Conservation (phyloP, 345 rosid genomes). For the Eucalyptus virginea region DNA sequence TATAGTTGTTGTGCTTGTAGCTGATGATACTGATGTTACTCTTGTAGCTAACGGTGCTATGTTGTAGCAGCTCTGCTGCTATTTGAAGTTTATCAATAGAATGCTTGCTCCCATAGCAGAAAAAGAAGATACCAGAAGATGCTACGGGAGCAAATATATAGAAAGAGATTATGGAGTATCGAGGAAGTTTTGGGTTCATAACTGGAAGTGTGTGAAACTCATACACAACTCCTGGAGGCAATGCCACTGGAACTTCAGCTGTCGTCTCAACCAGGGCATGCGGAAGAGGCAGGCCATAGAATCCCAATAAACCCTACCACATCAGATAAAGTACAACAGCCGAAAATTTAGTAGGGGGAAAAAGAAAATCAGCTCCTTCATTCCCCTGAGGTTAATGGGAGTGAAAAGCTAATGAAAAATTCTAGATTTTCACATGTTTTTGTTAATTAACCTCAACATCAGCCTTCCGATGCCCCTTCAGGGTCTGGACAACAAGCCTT, state of each 20-base stretch:
- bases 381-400: neutral
- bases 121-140: neutral
- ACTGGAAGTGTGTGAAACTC: constrained; percentile 76
- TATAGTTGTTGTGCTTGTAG: neutral
- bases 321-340: neutral
- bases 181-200: neutral
- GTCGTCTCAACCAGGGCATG: constrained; percentile 14
- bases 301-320: constrained; percentile 63
- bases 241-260: constrained; percentile 17
- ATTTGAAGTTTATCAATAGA: neutral
- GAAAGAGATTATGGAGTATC: neutral
- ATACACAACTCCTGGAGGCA: constrained; percentile 41
- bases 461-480: constrained; percentile 51
- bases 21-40: neutral
- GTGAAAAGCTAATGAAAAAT: neutral
- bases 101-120: neutral
- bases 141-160: neutral
- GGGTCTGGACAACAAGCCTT: constrained; percentile 43
- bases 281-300: constrained; percentile 72
- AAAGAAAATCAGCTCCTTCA: neutral
- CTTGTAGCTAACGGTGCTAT: neutral
- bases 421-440: neutral
- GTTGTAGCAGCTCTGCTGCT: neutral
- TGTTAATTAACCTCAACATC: constrained; percentile 65
- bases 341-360: neutral